Base-by-base conservation (phyloP, 2,329 filamentous ascomycete species). In the Pyrenophora teres region DNA sequence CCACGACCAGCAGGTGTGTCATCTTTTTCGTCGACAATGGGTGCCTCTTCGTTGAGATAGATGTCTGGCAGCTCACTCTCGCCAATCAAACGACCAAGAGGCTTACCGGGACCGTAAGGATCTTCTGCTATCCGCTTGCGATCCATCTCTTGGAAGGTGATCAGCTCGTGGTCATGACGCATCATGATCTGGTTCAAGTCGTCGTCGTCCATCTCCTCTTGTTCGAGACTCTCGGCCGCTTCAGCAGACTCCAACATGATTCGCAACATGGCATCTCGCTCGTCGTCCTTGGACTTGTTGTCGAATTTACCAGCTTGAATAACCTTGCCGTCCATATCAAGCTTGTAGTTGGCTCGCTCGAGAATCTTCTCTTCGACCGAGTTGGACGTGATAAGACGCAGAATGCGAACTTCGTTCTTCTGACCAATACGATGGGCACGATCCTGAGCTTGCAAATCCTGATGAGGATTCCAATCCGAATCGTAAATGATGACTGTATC, bases 401-500 rank as follows among this genome's bases (percentile, higher is more conserved):
- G 78, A 73, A 99, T 99, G 65, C 94, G 89, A 50, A 99, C 94
- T 76, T 99, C 94, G 67, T 99, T 99, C 86, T 99, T 99, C 76
- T 99, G 94, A 56, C 94, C 94, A 63, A 99, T 99, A 88, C 94
- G 93, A 86, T 99, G 94, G 40, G 94, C 94, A 87, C 94, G 94
- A 88, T 99, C 94, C 73, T 99, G 94, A 12, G 94, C 94, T 75
- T 99, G 94, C 76, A 99, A 80, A 89, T 99, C 94, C 76, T 99
- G 94, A 73, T 97, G 93, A 71, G 94, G 94, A 75, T 99, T 99
- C 94, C 94, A 99, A 78, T 99, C 94, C 0, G 94, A 99, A 71
- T 99, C 94, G 77, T 97, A 99, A 70, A 99, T 99, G 76, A 99
- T 97, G 78, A 99, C 94, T 1, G 94, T 99, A 75, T 99, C 94